Conservation (phyloP, 768 basidiomycete genomes). For the Tylopilus sp. region DNA sequence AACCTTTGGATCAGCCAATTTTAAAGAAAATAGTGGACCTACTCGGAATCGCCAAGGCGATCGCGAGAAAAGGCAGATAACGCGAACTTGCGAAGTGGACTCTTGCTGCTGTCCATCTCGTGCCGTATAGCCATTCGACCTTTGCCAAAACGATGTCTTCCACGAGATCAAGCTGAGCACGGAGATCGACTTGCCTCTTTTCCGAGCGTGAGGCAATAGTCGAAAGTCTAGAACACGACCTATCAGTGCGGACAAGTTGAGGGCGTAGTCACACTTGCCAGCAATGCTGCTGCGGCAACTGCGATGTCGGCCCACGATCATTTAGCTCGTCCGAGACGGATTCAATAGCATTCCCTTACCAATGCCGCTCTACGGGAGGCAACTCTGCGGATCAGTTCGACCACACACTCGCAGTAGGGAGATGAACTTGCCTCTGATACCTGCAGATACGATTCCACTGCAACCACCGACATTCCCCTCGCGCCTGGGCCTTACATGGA, state of each 20-base stretch:
- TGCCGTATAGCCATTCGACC: slow-evolving; percentile 17
- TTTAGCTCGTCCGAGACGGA: not conserved
- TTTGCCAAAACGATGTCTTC: not conserved
- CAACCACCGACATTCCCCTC: slow-evolving; percentile 8
- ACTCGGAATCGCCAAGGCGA: slow-evolving; percentile 15
- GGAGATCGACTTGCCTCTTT: slow-evolving; percentile 3
- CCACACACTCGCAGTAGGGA: not conserved
- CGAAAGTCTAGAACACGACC: slow-evolving; percentile 7
- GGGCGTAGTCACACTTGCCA: not conserved
- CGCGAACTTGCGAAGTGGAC: slow-evolving; percentile 19
- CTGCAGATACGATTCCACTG: slow-evolving; percentile 13
- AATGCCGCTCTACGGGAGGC: slow-evolving; percentile 1
- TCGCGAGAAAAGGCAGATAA: slow-evolving; percentile 19
- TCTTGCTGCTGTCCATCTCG: slow-evolving; percentile 15
- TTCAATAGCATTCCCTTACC: slow-evolving; percentile 4
- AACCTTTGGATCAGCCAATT: not conserved
- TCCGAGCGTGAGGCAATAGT: slow-evolving; percentile 15
- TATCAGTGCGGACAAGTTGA: not conserved
- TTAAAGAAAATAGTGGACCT: not conserved
- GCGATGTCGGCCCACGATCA: not conserved
- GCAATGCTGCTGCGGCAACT: slow-evolving; percentile 13
- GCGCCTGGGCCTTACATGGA: not conserved
- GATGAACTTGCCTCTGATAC: slow-evolving; percentile 8
- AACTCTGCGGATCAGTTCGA: not conserved
- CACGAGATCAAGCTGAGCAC: not conserved